These are phyloP conservation scores for Glarea lozoyensis DNA, from an alignment of 495 filamentous ascomycete species.

Conservation along the genomic window DNA sequence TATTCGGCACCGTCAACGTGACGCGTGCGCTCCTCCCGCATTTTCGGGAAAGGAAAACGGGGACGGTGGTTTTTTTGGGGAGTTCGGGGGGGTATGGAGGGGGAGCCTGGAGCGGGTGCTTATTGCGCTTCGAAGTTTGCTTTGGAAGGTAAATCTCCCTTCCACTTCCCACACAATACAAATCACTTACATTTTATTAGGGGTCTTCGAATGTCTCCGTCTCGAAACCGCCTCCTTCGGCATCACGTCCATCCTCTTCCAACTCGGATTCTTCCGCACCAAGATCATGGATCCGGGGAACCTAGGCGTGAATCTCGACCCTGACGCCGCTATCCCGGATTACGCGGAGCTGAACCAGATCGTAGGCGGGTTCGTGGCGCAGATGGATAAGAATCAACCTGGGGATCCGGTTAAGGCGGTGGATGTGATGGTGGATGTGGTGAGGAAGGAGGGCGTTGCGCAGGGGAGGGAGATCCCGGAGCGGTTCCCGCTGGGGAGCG, in stretches of 20 bases:
- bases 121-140: slow-evolving; percentile 46
- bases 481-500: slow-evolving; percentile 34
- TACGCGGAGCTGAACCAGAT: slow-evolving; percentile 16
- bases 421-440: slow-evolving; percentile 35
- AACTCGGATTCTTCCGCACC: slow-evolving; percentile 43
- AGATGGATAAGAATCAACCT: slow-evolving; percentile 26
- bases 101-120: slow-evolving; percentile 28
- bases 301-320: background rate
- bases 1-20: slow-evolving; percentile 39
- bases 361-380: slow-evolving; percentile 13
- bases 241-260: slow-evolving; percentile 32
- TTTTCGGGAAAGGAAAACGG: slow-evolving; percentile 30
- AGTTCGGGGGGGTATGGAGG: slow-evolving; percentile 32
- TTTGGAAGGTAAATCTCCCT: slow-evolving; percentile 28
- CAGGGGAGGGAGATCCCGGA: slow-evolving; percentile 29
- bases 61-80: slow-evolving; percentile 31
- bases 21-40: slow-evolving; percentile 38
- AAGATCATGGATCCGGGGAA: slow-evolving; percentile 28
- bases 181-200: background rate
- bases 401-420: slow-evolving; percentile 39
- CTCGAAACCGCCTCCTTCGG: slow-evolving; percentile 37
- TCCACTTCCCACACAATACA: background rate
- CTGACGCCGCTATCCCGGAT: slow-evolving; percentile 19
- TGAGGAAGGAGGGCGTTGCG: slow-evolving; percentile 19
- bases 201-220: slow-evolving; percentile 30